Conservation (phyloP, 176 grass and related monocot species). For the Oryza meyeriana region DNA sequence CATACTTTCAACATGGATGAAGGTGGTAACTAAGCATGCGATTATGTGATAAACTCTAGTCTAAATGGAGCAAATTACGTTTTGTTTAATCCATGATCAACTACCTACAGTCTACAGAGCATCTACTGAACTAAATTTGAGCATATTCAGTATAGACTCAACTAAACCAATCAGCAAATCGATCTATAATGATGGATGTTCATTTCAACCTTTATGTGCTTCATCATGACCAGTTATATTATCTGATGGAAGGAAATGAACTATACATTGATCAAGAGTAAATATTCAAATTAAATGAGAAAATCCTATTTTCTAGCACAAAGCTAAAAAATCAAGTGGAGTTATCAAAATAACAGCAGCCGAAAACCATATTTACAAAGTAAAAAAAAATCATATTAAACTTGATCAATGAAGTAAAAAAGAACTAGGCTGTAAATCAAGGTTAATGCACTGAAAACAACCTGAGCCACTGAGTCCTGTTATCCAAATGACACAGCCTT, state of each 20-base stretch:
- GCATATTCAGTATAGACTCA: conserved; percentile 4
- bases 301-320: conserved; percentile 12
- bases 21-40: neutral
- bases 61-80: neutral
- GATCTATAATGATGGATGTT: neutral
- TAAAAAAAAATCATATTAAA: neutral
- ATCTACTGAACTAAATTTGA: neutral
- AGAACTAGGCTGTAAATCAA: conserved; percentile 8
- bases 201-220: conserved; percentile 16
- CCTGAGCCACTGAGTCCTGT: conserved; percentile 92
- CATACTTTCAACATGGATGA: neutral
- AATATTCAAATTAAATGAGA: neutral
- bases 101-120: conserved; percentile 15
- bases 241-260: conserved; percentile 17
- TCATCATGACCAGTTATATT: neutral
- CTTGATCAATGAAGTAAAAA: neutral
- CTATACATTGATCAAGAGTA: neutral
- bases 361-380: neutral
- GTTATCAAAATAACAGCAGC: neutral
- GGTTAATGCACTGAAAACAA: conserved; percentile 17
- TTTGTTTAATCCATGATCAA: neutral
- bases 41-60: neutral
- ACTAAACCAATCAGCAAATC: neutral
- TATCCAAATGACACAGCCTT: conserved; percentile 91
- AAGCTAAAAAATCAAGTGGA: conserved; percentile 8